Base-by-base conservation (phyloP, 139 green algal genomes). In the Picochlorum sp. region DNA sequence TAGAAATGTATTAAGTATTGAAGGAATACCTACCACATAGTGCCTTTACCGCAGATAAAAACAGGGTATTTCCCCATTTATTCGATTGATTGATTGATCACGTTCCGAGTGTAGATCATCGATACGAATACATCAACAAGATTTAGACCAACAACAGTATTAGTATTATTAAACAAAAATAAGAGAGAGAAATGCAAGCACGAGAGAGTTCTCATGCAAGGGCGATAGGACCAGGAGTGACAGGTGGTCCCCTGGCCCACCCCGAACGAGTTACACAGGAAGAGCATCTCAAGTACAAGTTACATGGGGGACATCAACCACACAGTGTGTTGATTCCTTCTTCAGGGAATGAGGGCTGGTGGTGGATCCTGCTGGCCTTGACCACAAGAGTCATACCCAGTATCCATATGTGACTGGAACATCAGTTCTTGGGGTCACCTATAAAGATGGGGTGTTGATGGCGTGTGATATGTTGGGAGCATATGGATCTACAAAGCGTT, bases 401-500 rank as follows among this genome's bases (percentile, higher is more conserved):
- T 83, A 86, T 45, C 91, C 90, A 6, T 96, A 95, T 62, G 94
- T 98, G 6, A 98, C 92, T 0, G 94, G 94, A 20, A 94, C 93
- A 0, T 93, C 84, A 32, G 90, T 98, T 45, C 74, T 99, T 9
- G 94, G 71, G 15, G 67, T 98, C 34, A 97, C 90, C 34, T 99
- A 95, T 79, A 92, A 91, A 54, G 93, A 91, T 68, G 94, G 94
- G 28, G 83, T 98, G 6, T 68, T 98, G 63, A 72, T 99, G 23
- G 94, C 90, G 1, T 80, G 69, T 45, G 94, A 99, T 72, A 99
- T 81, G 2, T 76, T 98, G 32, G 86, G 71, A 4, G 83, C 87
- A 1, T 98, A 99, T 66, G 94, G 94, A 47, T 87, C 72, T n/a
- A 99, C 94, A 7, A 96, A 96, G 78, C 83, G 94, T 63, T 99